Conservation (phyloP, 2,329 filamentous ascomycete species). For the Calonectria pteridis region DNA sequence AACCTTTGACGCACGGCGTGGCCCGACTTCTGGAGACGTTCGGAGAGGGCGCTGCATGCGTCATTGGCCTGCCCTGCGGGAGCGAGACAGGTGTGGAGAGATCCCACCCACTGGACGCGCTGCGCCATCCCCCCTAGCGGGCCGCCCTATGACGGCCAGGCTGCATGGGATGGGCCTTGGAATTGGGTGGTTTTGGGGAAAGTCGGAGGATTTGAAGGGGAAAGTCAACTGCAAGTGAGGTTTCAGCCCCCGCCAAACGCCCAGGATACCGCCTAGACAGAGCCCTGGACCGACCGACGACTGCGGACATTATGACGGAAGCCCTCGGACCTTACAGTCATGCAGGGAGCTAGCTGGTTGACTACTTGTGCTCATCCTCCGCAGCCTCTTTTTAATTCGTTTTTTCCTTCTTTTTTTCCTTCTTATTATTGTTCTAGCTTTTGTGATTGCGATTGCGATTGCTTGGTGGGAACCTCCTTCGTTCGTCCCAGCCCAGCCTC, state of each 20-base stretch:
- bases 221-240: conserved; percentile 38
- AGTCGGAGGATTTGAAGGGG: conserved; percentile 7
- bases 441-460: neutral
- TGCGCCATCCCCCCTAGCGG: conserved; percentile 19
- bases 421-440: neutral
- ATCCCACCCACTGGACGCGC: conserved; percentile 5
- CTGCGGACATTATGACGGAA: conserved; percentile 12
- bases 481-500: conserved; percentile 11
- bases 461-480: neutral
- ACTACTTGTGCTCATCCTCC: neutral
- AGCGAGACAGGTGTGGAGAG: conserved; percentile 6
- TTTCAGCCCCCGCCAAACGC: conserved; percentile 39
- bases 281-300: conserved; percentile 12
- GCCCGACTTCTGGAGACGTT: conserved; percentile 32
- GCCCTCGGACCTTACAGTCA: neutral
- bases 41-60: conserved; percentile 28
- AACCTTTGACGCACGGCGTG: conserved; percentile 41
- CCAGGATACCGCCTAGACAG: conserved; percentile 13
- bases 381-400: neutral
- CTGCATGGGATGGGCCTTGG: conserved; percentile 15
- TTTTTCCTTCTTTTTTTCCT: neutral
- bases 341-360: neutral
- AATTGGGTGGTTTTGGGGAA: conserved; percentile 12
- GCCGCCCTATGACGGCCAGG: conserved; percentile 19
- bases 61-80: conserved; percentile 41